Evolutionary conservation across 2,329 filamentous ascomycete genomes (phyloP), one percentile per base, ranked within the genome.

Genomic region (Bipolaris oryzae): DNA sequence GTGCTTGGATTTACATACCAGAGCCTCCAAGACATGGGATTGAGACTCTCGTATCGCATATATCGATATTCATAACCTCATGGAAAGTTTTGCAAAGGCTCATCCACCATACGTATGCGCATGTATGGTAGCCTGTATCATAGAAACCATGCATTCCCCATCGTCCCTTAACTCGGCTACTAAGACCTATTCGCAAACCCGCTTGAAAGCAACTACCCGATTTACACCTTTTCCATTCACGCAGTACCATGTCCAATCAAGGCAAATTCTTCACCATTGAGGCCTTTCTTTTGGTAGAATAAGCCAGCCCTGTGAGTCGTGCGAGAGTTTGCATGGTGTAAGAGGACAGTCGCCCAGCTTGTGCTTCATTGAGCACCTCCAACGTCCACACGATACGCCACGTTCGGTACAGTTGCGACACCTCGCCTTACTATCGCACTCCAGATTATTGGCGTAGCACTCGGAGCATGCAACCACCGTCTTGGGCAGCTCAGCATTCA

Each of bases 361-460:
- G 20, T 74, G 70, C 35, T 62, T 58, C 13, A 70, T 25, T 4
- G 63, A 66, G 50, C 73, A 75, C 28, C 64, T 67, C 70, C 70
- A 74, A 1, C 73, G 63, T 3, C 54, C 50, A 42, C 73, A 75
- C 6, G 37, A 51, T 7, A 57, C 39, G 10, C 60, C 54, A 6
- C 56, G 57, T 7, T 67, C 63, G 1, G n/a, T 42, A 42, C 73
- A 75, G 44, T 59, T 62, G 5, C 55, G 60, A 57, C 73, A 75
- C 16, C 23, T 55, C 5, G 57, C 51, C 5, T 44, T 47, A 20
- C 53, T 54, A 33, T 75, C 73, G 55, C 73, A 75, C 1, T 48
- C 20, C 2, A 62, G 6, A 20, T 69, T 71, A 21, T 63, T 66
- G 35, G 53, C 50, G 47, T 69, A 73, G 56, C 73, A 75, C 31